Evolutionary conservation across 768 basidiomycete species (phyloP).

Genomic region (Mycena polygramma): DNA sequence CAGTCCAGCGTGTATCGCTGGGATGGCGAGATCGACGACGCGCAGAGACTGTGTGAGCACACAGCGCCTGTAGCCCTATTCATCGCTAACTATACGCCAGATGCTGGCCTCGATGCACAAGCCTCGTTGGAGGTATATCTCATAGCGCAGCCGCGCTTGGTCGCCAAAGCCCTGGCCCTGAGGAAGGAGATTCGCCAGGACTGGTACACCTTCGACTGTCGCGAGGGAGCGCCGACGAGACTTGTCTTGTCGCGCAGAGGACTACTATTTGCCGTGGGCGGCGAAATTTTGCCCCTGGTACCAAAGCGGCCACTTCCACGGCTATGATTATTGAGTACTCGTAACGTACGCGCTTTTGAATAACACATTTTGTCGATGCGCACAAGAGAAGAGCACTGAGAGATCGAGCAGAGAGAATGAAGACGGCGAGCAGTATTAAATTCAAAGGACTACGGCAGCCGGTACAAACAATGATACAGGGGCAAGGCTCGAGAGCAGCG

Average conservation of each 20-base stretch:
- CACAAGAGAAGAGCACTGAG: no score
- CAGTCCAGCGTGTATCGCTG: background rate
- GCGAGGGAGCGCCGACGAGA: background rate
- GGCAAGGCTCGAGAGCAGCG: no score
- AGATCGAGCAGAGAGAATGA: no score
- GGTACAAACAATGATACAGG: no score
- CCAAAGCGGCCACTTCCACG: background rate
- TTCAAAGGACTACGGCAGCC: no score
- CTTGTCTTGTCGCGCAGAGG: background rate
- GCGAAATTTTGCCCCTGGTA: background rate
- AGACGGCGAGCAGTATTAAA: no score
- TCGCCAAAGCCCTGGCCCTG: background rate
- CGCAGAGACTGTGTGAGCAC: background rate
- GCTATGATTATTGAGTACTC: background rate
- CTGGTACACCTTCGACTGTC: background rate
- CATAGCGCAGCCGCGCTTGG: background rate
- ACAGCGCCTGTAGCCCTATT: background rate
- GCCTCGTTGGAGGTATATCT: background rate
- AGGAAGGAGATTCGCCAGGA: background rate
- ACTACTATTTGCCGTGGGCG: background rate
- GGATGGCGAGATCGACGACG: background rate
- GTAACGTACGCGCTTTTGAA: no score
- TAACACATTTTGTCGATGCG: no score
- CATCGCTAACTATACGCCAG: background rate
- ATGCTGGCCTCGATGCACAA: conserved; percentile 1